These are phyloP conservation scores for Colletotrichum agaves DNA, from an alignment of 2,329 filamentous ascomycete genomes.

Conservation along the genomic window DNA sequence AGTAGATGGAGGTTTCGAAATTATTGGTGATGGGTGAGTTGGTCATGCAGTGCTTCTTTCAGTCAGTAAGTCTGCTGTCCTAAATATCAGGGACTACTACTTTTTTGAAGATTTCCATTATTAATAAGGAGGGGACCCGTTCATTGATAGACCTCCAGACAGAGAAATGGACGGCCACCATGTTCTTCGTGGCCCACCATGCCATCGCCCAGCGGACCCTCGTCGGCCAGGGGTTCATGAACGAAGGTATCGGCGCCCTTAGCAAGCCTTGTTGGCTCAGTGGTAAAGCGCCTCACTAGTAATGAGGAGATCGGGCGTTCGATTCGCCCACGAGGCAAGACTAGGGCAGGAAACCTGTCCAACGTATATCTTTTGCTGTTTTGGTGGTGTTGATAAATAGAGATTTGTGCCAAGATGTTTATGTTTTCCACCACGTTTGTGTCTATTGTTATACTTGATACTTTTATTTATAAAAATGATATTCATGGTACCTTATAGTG, in stretches of 20 bases:
- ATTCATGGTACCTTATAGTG: neutral
- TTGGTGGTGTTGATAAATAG: neutral
- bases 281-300: slow-evolving; percentile 38
- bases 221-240: neutral
- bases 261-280: slow-evolving; percentile 34
- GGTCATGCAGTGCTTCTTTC: no score
- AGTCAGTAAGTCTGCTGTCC: no score
- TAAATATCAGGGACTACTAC: no score
- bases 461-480: neutral
- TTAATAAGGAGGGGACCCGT: no score
- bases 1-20: neutral
- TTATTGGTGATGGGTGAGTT: neutral
- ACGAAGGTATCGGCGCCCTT: rapidly evolving
- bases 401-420: no score
- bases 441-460: neutral
- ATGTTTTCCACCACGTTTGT: neutral
- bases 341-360: neutral
- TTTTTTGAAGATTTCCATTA: no score
- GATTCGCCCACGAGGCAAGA: slow-evolving; percentile 35
- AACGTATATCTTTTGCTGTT: neutral
- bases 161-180: no score
- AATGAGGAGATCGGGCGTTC: slow-evolving; percentile 37
- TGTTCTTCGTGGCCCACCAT: slow-evolving; percentile 2
- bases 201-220: neutral
- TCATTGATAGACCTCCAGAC: no score